A percentile compares a stretch with the other conserved stretches of the same genome.
Evolutionary conservation across 768 basidiomycete genomes (phyloP).

Genomic region (Mycena chlorophos): DNA sequence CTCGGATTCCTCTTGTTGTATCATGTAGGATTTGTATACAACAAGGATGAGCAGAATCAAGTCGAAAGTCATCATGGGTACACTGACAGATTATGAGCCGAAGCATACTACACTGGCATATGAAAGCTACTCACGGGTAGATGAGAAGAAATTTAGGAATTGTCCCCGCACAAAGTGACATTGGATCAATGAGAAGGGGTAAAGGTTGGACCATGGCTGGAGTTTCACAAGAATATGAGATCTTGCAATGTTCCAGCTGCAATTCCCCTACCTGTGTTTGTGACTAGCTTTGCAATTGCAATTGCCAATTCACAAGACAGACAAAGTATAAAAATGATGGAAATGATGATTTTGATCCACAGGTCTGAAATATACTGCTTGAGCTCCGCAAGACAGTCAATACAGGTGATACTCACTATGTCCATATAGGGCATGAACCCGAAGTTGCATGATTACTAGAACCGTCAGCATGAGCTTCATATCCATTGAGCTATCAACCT

Average conservation of each 20-base stretch:
- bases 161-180: conserved; percentile 2
- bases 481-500: neutral
- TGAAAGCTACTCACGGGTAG: neutral
- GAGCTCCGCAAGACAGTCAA: neutral
- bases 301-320: conserved; percentile 1
- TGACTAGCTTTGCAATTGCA: conserved; percentile 1
- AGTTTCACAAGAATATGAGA: neutral
- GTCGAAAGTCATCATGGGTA: conserved; percentile 13
- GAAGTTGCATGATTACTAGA: conserved; percentile 13
- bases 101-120: too few relatives aligned
- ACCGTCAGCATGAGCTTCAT: neutral
- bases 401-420: neutral
- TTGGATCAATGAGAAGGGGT: conserved; percentile 1
- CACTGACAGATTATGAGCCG: neutral
- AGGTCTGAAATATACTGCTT: neutral
- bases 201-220: neutral
- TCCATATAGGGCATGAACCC: conserved; percentile 8
- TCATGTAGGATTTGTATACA: conserved; percentile 2
- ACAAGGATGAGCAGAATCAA: conserved; percentile 6
- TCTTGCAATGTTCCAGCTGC: neutral
- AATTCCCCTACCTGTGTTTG: neutral
- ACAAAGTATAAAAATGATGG: neutral
- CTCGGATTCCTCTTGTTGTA: neutral
- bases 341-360: conserved; percentile 1
- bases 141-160: conserved; percentile 3